Percentiles rank a stretch among this genome's conserved stretches.
phyloP scores from a whole-genome alignment of 106 monocot species.

The Iris macrosiphon region DNA sequence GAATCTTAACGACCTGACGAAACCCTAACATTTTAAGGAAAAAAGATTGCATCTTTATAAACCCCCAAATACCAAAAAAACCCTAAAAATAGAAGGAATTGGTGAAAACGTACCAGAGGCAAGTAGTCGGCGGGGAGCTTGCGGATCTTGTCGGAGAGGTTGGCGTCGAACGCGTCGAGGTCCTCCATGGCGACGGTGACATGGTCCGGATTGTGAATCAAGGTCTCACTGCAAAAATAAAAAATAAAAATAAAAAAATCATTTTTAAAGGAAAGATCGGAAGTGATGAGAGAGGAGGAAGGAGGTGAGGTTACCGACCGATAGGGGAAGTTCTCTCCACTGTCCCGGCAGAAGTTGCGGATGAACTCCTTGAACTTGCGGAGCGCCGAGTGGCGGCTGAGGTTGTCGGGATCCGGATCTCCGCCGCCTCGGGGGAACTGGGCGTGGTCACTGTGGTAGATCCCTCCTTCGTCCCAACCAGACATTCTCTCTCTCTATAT shows the following conservation, averaged over 20 bases:
- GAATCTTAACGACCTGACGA: too few relatives aligned
- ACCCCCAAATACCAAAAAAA: neutral
- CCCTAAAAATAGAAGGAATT: too few relatives aligned
- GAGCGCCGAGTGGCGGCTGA: slow-evolving; percentile 82
- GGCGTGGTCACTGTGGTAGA: slow-evolving; percentile 97
- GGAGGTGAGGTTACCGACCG: slow-evolving; percentile 26
- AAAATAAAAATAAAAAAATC: neutral
- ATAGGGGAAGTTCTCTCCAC: slow-evolving; percentile 80
- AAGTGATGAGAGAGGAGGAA: neutral
- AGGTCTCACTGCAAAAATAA: slow-evolving; percentile 53
- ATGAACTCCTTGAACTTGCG: slow-evolving; percentile 99
- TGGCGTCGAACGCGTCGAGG: slow-evolving; percentile 79
- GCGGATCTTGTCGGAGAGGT: slow-evolving; percentile 83
- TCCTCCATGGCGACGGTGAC: slow-evolving; percentile 86
- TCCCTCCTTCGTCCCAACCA: slow-evolving; percentile 94
- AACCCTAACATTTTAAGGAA: too few relatives aligned
- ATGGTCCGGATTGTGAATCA: slow-evolving; percentile 61
- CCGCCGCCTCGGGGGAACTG: slow-evolving; percentile 86
- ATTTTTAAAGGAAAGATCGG: neutral
- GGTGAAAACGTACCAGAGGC: slow-evolving; percentile 52
- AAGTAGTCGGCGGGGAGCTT: slow-evolving; percentile 76
- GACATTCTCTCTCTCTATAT: slow-evolving; percentile 77
- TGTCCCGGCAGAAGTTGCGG: slow-evolving; percentile 72
- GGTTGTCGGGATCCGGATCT: slow-evolving; percentile 50
- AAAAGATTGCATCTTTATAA: neutral